Percentiles rank a stretch among this genome's conserved stretches.
Evolutionary conservation across 2,329 filamentous ascomycete genomes (phyloP).

Genomic region (Trichocomaceae sp.): DNA sequence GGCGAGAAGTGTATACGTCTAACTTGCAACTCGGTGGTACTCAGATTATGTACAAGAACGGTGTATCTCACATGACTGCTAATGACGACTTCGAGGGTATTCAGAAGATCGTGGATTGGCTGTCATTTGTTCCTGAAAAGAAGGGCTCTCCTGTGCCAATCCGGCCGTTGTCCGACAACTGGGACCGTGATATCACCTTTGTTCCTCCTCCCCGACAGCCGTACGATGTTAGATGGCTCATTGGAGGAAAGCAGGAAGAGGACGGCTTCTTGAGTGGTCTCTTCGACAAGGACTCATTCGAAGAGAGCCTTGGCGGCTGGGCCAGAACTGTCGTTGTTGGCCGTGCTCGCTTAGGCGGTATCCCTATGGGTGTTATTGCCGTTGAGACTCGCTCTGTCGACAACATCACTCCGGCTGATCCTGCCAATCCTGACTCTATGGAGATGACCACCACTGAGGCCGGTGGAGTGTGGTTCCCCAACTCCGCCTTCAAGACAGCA

Average conservation of each 20-base stretch:
- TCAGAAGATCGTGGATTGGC: slow-evolving; percentile 95
- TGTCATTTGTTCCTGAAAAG: slow-evolving; percentile 95
- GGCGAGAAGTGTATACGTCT: slow-evolving; percentile 96
- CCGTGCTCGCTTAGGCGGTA: slow-evolving; percentile 91
- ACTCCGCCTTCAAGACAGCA: slow-evolving; percentile 98
- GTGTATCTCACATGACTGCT: slow-evolving; percentile 98
- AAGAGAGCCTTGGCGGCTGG: slow-evolving; percentile 95
- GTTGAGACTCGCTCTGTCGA: slow-evolving; percentile 95
- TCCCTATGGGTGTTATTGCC: slow-evolving; percentile 95
- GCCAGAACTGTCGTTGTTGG: slow-evolving; percentile 94
- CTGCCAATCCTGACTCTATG: slow-evolving; percentile 96
- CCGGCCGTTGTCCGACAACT: slow-evolving; percentile 72
- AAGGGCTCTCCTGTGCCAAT: slow-evolving; percentile 91
- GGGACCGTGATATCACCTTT: slow-evolving; percentile 89
- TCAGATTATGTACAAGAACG: slow-evolving; percentile 99
- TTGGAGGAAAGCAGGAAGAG: slow-evolving; percentile 76
- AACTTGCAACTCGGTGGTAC: slow-evolving; percentile 98
- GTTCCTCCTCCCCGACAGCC: slow-evolving; percentile 71
- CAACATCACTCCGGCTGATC: slow-evolving; percentile 93
- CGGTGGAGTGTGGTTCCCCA: slow-evolving; percentile 99
- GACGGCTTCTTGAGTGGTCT: slow-evolving; percentile 81
- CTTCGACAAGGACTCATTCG: slow-evolving; percentile 94
- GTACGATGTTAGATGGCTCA: slow-evolving; percentile 92
- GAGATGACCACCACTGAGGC: slow-evolving; percentile 93
- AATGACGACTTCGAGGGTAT: slow-evolving; percentile 97